Conservation (phyloP, 805 yeast genomes). For the Yarrowia porcina region DNA sequence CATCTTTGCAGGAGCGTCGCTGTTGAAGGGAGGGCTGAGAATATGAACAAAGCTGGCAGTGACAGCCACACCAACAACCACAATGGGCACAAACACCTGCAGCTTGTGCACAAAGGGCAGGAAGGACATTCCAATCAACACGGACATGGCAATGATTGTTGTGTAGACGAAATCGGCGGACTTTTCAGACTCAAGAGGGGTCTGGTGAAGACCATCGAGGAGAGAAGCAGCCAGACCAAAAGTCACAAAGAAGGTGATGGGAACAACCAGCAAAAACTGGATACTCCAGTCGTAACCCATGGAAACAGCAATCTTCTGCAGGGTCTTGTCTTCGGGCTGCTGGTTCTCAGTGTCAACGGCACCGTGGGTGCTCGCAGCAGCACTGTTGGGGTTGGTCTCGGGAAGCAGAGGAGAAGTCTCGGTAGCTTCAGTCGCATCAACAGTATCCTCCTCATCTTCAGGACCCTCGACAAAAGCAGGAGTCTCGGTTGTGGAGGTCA, state of each 20-base stretch:
- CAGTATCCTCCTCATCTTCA: background rate
- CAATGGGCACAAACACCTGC: constrained; percentile 49
- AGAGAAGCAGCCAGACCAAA: constrained; percentile 54
- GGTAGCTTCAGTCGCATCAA: background rate
- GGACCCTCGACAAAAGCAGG: background rate
- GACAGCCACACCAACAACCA: constrained; percentile 43
- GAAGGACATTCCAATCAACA: constrained; percentile 48
- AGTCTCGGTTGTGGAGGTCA: background rate
- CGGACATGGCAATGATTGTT: constrained; percentile 39
- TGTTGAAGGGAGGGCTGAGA: constrained; percentile 55
- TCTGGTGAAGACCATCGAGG: constrained; percentile 64
- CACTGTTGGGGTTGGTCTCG: constrained; percentile 20
- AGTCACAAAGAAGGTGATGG: constrained; percentile 55
- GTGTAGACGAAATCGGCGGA: constrained; percentile 44
- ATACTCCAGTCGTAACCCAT: constrained; percentile 67
- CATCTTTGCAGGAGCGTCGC: constrained; percentile 63
- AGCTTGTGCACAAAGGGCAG: constrained; percentile 69
- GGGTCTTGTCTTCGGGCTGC: constrained; percentile 1
- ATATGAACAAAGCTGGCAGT: constrained; percentile 37
- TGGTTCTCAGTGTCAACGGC: background rate
- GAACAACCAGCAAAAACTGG: constrained; percentile 67
- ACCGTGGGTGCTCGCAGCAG: background rate
- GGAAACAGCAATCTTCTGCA: constrained; percentile 4
- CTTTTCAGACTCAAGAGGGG: constrained; percentile 60
- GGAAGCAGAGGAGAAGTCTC: constrained; percentile 22